Conservation (phyloP, 108 stramenopile species). For the Cyclotella sp. region DNA sequence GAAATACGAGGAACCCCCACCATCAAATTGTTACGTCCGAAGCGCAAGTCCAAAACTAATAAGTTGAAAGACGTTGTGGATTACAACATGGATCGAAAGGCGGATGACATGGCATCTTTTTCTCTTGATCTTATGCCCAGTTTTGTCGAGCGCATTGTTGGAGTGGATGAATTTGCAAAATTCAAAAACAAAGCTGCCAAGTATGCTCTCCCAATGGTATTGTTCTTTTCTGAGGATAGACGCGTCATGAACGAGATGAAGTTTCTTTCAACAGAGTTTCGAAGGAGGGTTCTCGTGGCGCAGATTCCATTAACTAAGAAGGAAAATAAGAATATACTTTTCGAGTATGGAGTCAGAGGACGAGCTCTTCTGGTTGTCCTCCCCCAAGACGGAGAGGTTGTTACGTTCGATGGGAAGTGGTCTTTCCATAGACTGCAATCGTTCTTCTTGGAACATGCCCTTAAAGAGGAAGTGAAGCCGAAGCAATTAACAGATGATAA, state of each 20-base stretch:
- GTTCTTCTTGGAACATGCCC: constrained; percentile 63
- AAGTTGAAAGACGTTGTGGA: constrained; percentile 66
- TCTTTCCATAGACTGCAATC: constrained; percentile 52
- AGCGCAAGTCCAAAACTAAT: constrained; percentile 60
- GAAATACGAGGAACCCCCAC: constrained; percentile 72
- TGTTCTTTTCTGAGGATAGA: constrained; percentile 63
- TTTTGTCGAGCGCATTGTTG: constrained; percentile 59
- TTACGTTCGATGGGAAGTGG: constrained; percentile 54
- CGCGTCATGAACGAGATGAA: constrained; percentile 59
- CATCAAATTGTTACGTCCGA: constrained; percentile 65
- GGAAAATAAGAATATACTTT: constrained; percentile 54
- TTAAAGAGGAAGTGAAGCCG: constrained; percentile 44
- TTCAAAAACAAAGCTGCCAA: constrained; percentile 55
- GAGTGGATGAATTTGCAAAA: constrained; percentile 50
- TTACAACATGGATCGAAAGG: constrained; percentile 70
- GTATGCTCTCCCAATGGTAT: constrained; percentile 60
- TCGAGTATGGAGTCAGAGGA: constrained; percentile 54
- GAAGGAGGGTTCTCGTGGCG: constrained; percentile 58
- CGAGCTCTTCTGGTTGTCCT: constrained; percentile 54
- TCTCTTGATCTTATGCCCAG: constrained; percentile 64
- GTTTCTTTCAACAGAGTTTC: constrained; percentile 66
- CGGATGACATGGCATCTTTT: constrained; percentile 62
- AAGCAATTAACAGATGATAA: constrained; percentile 18
- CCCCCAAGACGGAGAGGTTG: constrained; percentile 12
- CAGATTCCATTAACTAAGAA: constrained; percentile 63